Evolutionary conservation across 768 basidiomycete genomes (phyloP).

Genomic region (Plicaturopsis crispa): DNA sequence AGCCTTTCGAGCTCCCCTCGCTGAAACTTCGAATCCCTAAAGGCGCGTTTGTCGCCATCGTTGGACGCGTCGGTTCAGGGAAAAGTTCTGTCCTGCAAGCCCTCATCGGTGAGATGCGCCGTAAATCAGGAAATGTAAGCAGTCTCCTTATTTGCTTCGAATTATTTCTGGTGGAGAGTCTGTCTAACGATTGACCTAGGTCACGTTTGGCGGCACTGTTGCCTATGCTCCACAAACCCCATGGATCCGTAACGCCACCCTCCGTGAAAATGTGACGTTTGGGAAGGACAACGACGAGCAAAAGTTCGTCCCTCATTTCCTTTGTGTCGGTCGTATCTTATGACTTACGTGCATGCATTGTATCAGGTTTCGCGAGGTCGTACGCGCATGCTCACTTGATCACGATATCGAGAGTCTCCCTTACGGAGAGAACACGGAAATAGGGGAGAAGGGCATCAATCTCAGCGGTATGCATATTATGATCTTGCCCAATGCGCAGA

Average conservation of each 20-base stretch:
- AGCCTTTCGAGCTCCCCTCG: neutral
- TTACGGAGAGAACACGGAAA: conserved; percentile 37
- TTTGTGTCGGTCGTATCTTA: neutral
- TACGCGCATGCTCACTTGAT: conserved; percentile 39
- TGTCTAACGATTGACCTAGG: conserved; percentile 8
- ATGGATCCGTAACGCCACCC: conserved; percentile 35
- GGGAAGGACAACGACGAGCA: conserved; percentile 36
- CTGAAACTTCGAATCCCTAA: neutral
- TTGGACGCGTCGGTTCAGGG: neutral
- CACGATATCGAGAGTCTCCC: conserved; percentile 44
- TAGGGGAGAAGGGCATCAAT: conserved; percentile 44
- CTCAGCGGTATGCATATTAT: conserved; percentile 44
- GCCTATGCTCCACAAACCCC: conserved; percentile 26
- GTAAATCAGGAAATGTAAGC: conserved; percentile 8
- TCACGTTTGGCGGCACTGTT: conserved; percentile 23
- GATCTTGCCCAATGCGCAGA: conserved; percentile 12
- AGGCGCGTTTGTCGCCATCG: neutral
- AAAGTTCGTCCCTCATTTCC: conserved; percentile 4
- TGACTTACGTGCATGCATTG: neutral
- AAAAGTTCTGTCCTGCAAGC: conserved; percentile 11
- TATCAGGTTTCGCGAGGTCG: conserved; percentile 27
- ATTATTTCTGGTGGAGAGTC: too few species aligned
- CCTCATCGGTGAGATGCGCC: neutral
- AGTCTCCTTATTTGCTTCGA: neutral
- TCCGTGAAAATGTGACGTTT: conserved; percentile 46